A percentile compares a stretch with the other conserved stretches of the same genome.
phyloP scores from a whole-genome alignment of 306 rosid genomes.

The Quillaja saponaria region DNA sequence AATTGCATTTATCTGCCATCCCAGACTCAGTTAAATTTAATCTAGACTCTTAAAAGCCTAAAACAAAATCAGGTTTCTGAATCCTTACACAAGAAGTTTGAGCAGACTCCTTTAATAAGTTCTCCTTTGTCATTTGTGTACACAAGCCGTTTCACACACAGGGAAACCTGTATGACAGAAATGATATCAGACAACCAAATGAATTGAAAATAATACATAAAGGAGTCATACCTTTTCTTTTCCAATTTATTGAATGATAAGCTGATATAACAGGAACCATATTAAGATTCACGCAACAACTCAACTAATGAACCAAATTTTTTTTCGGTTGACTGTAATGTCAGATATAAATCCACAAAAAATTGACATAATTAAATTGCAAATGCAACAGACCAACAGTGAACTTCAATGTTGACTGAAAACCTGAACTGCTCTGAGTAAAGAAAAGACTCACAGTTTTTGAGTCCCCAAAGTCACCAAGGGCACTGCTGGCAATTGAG shows the following conservation, averaged over 20 bases:
- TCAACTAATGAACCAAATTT: not conserved
- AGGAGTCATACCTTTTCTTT: not conserved
- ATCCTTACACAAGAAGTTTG: constrained; percentile 89
- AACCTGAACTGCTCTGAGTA: no score
- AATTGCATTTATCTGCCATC: no score
- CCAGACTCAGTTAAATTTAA: not conserved
- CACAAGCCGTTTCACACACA: constrained; percentile 89
- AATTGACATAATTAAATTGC: no score
- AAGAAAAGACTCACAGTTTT: constrained; percentile 75
- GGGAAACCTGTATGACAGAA: constrained; percentile 70
- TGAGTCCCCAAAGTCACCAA: constrained; percentile 95
- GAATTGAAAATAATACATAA: constrained; percentile 7
- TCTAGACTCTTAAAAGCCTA: constrained; percentile 11
- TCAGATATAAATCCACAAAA: not conserved
- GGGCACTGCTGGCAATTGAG: constrained; percentile 92
- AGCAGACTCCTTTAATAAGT: constrained; percentile 91
- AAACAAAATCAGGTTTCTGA: not conserved
- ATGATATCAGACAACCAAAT: constrained; percentile 19
- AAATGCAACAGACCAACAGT: not conserved
- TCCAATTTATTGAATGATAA: not conserved
- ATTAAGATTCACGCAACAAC: not conserved
- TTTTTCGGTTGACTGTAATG: not conserved
- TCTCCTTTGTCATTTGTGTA: constrained; percentile 91
- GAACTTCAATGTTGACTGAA: no score
- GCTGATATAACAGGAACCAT: constrained; percentile 4